Base-by-base conservation (phyloP, 2,329 filamentous ascomycete species). In the Penicillium sp. region DNA sequence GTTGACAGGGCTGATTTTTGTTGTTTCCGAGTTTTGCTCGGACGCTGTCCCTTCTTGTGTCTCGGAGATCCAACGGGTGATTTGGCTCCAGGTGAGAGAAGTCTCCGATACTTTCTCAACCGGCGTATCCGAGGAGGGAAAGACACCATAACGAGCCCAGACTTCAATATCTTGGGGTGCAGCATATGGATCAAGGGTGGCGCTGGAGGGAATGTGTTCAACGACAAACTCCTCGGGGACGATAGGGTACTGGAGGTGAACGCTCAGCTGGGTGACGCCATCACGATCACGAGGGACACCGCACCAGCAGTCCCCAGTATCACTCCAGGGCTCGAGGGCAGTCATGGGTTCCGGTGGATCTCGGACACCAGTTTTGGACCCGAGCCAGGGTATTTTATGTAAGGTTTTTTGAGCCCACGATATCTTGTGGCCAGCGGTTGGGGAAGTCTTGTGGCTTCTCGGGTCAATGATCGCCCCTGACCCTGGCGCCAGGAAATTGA, bases 221-320 rank as follows among this genome's bases (percentile, higher is more conserved):
- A 94, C 75, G 1, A 91, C 86, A 1, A 94, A 73, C 68, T 92
- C 84, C 67, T 89, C 85, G 0, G 91, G 90, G 33, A 89, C 82
- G 59, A 93, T 83, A 6, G 78, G 65, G n/a, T 74, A 73, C 1
- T 73, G 71, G 0, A 81, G 72, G 4, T 71, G 56, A 22, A 83
- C 72, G 2, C 72, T 70, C 13, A 84, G 70, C 63, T 83, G 81
- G 8, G 79, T 70, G 17, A 79, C 78, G 15, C 74, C 75, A 53
- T 82, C 66, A 0, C 81, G 83, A 53, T 82, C 66, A 0, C 81
- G 83, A 55, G 75, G 73, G 10, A 80, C 76, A 4, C 89, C 88
- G 75, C 94, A 98, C 91, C 92, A 98, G 77, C 92, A 96, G 64
- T 98, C 91, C 22, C 91, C 91, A 37, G 89, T 85, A 53, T 96